These are phyloP conservation scores for Achaetomium macrosporum DNA, from an alignment of 2,329 filamentous ascomycete genomes.

Conservation along the genomic window DNA sequence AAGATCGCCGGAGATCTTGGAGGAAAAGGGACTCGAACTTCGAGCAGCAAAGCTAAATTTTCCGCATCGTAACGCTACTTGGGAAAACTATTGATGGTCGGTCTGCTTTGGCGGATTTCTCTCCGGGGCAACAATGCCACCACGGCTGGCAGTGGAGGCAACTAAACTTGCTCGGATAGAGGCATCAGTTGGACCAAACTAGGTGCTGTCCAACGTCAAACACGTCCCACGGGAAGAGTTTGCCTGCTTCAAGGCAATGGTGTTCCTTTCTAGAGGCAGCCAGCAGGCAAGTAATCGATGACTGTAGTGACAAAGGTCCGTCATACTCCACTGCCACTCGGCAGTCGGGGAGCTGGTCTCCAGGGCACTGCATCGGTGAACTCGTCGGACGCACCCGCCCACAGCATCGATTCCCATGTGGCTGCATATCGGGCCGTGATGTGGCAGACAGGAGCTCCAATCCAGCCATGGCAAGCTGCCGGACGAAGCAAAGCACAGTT, in stretches of 20 bases:
- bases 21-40: neutral
- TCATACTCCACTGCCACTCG: neutral
- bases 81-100: neutral
- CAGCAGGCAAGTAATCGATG: neutral
- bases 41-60: neutral
- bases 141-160: neutral
- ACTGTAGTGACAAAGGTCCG: neutral
- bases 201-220: slow-evolving; percentile 4
- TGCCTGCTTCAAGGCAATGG: neutral
- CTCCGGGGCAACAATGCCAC: slow-evolving; percentile 1
- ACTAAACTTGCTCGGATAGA: neutral
- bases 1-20: neutral
- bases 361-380: slow-evolving; percentile 6
- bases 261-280: neutral
- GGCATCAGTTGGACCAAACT: neutral
- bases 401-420: neutral
- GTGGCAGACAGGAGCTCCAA: slow-evolving; percentile 13
- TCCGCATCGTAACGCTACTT: neutral
- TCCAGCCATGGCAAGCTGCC: slow-evolving; percentile 6
- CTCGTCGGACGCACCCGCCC: neutral
- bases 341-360: neutral
- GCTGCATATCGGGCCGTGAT: slow-evolving; percentile 14
- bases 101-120: neutral
- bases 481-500: neutral
- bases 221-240: neutral